Evolutionary conservation across 202 grass and related monocot genomes (phyloP).

Genomic region (Setaria viridis): DNA sequence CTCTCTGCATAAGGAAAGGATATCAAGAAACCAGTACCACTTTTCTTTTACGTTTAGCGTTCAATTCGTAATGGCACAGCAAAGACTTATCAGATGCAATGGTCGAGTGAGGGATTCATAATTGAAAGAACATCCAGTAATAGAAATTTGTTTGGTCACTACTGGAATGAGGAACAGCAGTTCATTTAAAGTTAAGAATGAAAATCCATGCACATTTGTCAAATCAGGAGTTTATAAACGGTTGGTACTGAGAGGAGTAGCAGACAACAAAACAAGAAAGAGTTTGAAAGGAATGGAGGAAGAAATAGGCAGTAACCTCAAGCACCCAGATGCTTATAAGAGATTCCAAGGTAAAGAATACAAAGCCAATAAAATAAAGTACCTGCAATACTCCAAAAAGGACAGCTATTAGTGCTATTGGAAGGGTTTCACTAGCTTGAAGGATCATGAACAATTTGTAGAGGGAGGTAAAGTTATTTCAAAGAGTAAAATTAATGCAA

Average conservation of each 20-base stretch:
- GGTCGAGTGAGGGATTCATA: background rate
- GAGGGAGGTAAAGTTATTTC: background rate
- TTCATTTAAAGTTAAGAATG: background rate
- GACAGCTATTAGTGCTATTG: conserved; percentile 1
- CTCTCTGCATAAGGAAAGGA: conserved; percentile 59
- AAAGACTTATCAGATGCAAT: conserved; percentile 10
- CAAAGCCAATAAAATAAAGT: conserved; percentile 80
- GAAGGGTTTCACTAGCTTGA: conserved; percentile 7
- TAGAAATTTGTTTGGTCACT: background rate
- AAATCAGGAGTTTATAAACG: conserved; percentile 39
- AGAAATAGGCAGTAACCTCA: conserved; percentile 62
- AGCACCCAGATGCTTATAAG: conserved; percentile 90
- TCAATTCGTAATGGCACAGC: background rate
- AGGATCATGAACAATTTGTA: conserved; percentile 8
- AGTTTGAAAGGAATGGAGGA: conserved; percentile 8
- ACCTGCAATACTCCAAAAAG: conserved; percentile 48
- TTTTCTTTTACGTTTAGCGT: background rate
- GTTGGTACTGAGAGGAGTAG: background rate
- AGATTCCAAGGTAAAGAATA: conserved; percentile 74
- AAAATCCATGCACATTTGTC: conserved; percentile 31
- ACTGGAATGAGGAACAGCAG: background rate
- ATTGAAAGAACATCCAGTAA: background rate
- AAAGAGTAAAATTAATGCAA: conserved; percentile 18
- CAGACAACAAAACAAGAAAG: background rate
- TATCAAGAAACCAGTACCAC: background rate